phyloP scores from a whole-genome alignment of 2,329 filamentous ascomycete genomes.

The Diaporthe humulicola region DNA sequence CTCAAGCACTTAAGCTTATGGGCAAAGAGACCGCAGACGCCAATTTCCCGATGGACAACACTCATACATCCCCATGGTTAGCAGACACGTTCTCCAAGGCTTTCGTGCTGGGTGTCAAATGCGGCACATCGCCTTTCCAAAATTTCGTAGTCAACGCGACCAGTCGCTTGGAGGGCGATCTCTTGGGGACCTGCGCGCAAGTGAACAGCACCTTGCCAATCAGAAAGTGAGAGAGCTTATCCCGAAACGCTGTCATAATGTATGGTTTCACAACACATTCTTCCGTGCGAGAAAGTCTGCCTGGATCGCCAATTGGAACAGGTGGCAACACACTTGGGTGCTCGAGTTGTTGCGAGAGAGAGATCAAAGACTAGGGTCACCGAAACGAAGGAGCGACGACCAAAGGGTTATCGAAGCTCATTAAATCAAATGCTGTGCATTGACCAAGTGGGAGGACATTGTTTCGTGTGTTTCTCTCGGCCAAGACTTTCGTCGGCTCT shows the following conservation, averaged over 20 bases:
- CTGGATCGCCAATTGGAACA: neutral
- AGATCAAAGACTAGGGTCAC: neutral
- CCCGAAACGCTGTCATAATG: neutral
- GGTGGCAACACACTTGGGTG: neutral
- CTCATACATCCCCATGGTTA: slow-evolving; percentile 39
- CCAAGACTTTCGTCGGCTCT: neutral
- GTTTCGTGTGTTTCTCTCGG: neutral
- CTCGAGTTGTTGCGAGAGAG: neutral
- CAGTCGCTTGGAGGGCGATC: slow-evolving; percentile 33
- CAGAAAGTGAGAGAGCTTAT: neutral
- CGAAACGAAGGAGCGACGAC: neutral
- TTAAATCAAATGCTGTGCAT: neutral
- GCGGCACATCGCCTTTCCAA: slow-evolving; percentile 39
- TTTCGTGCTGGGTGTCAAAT: slow-evolving; percentile 40
- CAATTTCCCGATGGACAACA: slow-evolving; percentile 40
- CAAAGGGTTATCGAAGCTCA: neutral
- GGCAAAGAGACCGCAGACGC: slow-evolving; percentile 33
- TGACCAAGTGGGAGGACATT: neutral
- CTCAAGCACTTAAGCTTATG: slow-evolving; percentile 36
- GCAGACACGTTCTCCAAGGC: slow-evolving; percentile 38
- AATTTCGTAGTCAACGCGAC: slow-evolving; percentile 39
- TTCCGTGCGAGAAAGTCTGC: neutral
- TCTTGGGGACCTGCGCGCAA: slow-evolving; percentile 33
- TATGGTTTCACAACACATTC: neutral
- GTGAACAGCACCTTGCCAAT: slow-evolving; percentile 41